Evolutionary conservation across 2,329 filamentous ascomycete genomes (phyloP).

Genomic region (Malbranchea cinnamomea): DNA sequence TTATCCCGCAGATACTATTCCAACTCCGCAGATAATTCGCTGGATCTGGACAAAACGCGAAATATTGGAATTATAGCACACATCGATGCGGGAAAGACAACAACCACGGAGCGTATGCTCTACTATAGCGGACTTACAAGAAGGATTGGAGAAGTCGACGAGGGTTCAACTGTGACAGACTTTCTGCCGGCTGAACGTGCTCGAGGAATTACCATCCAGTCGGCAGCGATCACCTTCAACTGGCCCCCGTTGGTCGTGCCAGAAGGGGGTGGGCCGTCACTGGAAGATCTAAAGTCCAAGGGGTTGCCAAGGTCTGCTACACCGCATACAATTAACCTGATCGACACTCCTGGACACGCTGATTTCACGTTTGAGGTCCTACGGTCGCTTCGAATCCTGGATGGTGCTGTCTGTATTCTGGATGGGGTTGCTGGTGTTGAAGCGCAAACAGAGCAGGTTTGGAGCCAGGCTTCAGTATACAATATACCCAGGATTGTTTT

Average conservation of each 20-base stretch:
- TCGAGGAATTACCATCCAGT: slow-evolving; percentile 93
- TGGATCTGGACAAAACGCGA: slow-evolving; percentile 48
- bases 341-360: slow-evolving; percentile 92
- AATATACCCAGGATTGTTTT: slow-evolving; percentile 69
- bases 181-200: slow-evolving; percentile 87
- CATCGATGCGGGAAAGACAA: slow-evolving; percentile 97
- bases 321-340: slow-evolving; percentile 68
- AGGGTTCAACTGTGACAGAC: slow-evolving; percentile 93
- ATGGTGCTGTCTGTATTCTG: slow-evolving; percentile 83
- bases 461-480: slow-evolving; percentile 77
- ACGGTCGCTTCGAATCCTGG: slow-evolving; percentile 71
- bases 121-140: slow-evolving; percentile 86
- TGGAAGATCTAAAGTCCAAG: slow-evolving; percentile 17
- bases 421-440: slow-evolving; percentile 90
- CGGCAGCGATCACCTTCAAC: slow-evolving; percentile 84
- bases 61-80: slow-evolving; percentile 99
- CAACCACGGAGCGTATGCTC: slow-evolving; percentile 97
- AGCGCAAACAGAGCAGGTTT: slow-evolving; percentile 92
- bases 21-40: slow-evolving; percentile 10
- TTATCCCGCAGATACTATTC: slow-evolving; percentile 17
- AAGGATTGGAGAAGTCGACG: slow-evolving; percentile 85
- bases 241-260: slow-evolving; percentile 51
- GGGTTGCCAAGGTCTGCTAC: slow-evolving; percentile 35
- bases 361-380: slow-evolving; percentile 97
- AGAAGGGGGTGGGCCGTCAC: slow-evolving; percentile 8